Base-by-base conservation (phyloP, 163 green algal genomes). In the Scenedesmus sp. region DNA sequence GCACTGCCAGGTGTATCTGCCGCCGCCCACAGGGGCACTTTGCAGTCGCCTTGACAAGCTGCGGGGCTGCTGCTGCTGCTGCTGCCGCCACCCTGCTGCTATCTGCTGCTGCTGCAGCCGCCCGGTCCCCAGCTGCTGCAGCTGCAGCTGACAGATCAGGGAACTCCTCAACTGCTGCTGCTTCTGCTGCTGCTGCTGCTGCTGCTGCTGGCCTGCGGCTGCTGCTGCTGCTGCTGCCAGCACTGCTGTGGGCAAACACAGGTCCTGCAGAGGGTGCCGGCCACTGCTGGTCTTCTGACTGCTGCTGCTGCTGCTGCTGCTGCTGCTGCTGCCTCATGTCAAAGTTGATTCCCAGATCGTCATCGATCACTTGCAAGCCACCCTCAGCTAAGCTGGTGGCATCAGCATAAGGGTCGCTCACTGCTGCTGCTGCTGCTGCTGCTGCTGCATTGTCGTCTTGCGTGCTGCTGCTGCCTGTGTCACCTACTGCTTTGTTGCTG, bases 311-410 rank as follows among this genome's bases (percentile, higher is more conserved):
- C 46, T 84, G 86, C 84, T 34, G 60, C 23, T 89, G 60, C 62
- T 89, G 84, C 67, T 90, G 86, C 67, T 90, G 86, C 86, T 84
- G 86, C 67, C 26, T 67, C 59, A 77, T 82, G 13, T 84, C 64
- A 85, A 70, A 92, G 66, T 82, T 60, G 74, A 92, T 85, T 15
- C 91, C 93, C 2, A 95, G 66, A 83, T 96, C 92, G 84, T 96
- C 95, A 91, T 96, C 95, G 56, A 96, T 95, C 18, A 97, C 89
- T 4, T n/a, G 23, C 79, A 96, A 70, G 1, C 94, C 95, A 5
- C 93, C 91, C 54, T 84, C 79, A 23, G 34, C 20, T 26, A 73
- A 26, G 2, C 64, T 26, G 4, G 26, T 64, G 34, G 46, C 15
- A 76, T 15, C 10, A 12, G 67, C 90, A 87, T 81, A 85, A 23